A percentile compares a stretch with the other conserved stretches of the same genome.
Conservation (phyloP, 2,329 filamentous ascomycete species). For the Rachicladosporium sp. region DNA sequence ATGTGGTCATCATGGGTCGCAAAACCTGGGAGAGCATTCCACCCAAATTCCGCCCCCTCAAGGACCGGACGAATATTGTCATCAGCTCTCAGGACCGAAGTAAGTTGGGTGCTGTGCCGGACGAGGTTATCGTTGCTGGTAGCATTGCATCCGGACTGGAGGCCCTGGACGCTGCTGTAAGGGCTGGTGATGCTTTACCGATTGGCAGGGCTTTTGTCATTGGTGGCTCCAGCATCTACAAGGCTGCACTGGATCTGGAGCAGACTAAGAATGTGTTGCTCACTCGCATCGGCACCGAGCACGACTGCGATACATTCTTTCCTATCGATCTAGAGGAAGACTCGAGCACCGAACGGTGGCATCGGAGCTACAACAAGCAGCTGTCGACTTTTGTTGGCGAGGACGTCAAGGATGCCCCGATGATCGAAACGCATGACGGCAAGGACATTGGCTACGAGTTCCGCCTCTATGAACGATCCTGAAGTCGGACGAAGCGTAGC, state of each 20-base stretch:
- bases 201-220: slow-evolving; percentile 67
- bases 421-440: background rate
- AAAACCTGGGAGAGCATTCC: slow-evolving; percentile 96
- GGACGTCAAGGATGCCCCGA: background rate
- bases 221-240: slow-evolving; percentile 79
- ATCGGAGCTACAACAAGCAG: background rate
- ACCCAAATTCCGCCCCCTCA: slow-evolving; percentile 61
- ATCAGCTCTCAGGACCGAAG: slow-evolving; percentile 43
- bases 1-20: slow-evolving; percentile 88
- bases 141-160: slow-evolving; percentile 17
- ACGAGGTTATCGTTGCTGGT: slow-evolving; percentile 43
- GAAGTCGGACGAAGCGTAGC: background rate
- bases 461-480: slow-evolving; percentile 1
- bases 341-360: background rate
- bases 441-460: slow-evolving; percentile 1
- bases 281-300: slow-evolving; percentile 56
- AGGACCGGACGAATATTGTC: slow-evolving; percentile 69
- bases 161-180: slow-evolving; percentile 22
- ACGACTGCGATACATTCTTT: slow-evolving; percentile 67
- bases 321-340: slow-evolving; percentile 40
- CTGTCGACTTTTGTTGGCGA: background rate
- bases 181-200: slow-evolving; percentile 12
- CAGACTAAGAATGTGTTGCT: slow-evolving; percentile 54
- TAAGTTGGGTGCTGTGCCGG: slow-evolving; percentile 16
- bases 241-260: slow-evolving; percentile 48